Evolutionary conservation across 2,329 filamentous ascomycete genomes (phyloP).

Genomic region (Talaromyces marneffei): DNA sequence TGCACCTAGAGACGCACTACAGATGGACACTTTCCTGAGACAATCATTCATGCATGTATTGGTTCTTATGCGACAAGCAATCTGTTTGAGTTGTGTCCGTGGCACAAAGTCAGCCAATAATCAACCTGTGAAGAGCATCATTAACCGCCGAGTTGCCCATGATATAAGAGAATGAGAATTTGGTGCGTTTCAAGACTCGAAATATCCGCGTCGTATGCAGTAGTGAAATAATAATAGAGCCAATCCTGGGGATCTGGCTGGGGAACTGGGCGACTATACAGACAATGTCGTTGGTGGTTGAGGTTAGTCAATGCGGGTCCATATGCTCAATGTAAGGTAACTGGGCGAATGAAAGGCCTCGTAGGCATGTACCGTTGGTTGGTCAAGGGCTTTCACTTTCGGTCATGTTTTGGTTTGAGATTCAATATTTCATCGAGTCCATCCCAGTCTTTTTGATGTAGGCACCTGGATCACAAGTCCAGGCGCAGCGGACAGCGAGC

Average conservation of each 20-base stretch:
- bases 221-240: neutral
- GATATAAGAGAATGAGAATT: neutral
- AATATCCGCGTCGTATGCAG: neutral
- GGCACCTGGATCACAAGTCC: neutral
- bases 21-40: neutral
- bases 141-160: neutral
- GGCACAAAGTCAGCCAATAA: neutral
- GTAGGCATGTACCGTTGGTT: too few relatives aligned
- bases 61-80: neutral
- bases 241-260: neutral
- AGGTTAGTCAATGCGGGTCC: neutral
- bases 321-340: too few relatives aligned
- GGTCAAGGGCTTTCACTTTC: neutral
- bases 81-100: neutral
- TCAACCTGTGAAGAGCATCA: neutral
- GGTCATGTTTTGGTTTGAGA: neutral
- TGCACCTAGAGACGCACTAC: neutral
- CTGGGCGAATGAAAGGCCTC: neutral
- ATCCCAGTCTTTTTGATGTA: neutral
- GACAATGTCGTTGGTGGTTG: neutral
- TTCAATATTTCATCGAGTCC: neutral
- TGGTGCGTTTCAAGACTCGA: neutral
- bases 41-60: neutral
- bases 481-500: neutral
- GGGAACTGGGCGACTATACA: neutral